Evolutionary conservation across 495 filamentous ascomycete species (phyloP), one percentile per base, ranked within the genome.

Genomic region (Aspergillus carlsbadensis): DNA sequence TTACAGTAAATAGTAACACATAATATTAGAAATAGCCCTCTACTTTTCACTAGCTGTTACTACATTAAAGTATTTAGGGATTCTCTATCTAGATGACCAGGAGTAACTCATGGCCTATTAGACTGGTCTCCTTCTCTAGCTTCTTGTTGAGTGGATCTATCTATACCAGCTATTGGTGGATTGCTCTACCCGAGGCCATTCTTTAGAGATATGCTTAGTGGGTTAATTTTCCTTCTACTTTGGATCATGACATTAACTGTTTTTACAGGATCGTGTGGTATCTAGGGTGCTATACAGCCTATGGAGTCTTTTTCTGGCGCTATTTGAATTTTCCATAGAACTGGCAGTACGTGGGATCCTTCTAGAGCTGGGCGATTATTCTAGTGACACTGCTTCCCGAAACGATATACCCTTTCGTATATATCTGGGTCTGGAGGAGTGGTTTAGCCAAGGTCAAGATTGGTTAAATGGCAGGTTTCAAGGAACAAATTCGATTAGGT

Each of bases 241-340:
- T n/a, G n/a, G n/a, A n/a, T 37, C 8, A 21, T 7, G 15, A 40
- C 34, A 10, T 47, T 3, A 31, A 36, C 5, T 35, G 34, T n/a
- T 15, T n/a, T 11, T 8, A 1, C 22, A 64, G 61, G 61, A 13
- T 64, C 4, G 57, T 51, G 6, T 50, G 54, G 6, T 64, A 61
- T 34, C 20, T 61, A 18, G 61, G 61, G 37, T 64, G 61, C 40
- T 58, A 46, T 20, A 41, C 55, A 14, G 61, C 61, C 1, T 64
- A 60, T 24, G 61, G 57, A 3, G 61, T 64, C 11, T 60, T 64
- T 20, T 36, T 64, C 44, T 64, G 61, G 57, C 43, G 61, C 8
- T 64, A 64, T 33, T 36, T 50, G 33, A 64, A 64, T 34, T 45
- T 61, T 2, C 61, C 61, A 1, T 39, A 57, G 50, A 64, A 61